phyloP scores from a whole-genome alignment of 2,329 filamentous ascomycete species.

The Hymenoscyphus fructigenus region DNA sequence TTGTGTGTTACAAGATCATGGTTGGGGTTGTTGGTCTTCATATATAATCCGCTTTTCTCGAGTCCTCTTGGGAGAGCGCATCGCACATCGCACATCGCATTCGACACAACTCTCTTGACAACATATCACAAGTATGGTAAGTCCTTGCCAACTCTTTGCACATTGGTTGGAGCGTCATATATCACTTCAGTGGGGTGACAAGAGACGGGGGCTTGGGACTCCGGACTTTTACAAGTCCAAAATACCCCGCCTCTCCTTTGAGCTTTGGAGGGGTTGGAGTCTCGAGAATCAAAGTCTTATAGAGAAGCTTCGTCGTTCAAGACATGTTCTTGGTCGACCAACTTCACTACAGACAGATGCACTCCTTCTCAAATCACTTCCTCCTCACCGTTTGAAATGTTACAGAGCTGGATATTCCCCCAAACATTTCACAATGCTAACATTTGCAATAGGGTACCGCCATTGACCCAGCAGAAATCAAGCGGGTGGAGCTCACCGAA shows the following conservation, averaged over 20 bases:
- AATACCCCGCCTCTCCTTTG: neutral
- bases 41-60: neutral
- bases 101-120: slow-evolving; percentile 10
- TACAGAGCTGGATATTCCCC: neutral
- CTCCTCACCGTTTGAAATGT: neutral
- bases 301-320: neutral
- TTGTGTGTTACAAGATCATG: slow-evolving; percentile 7
- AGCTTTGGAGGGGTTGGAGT: neutral
- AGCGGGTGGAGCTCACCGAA: slow-evolving; percentile 57
- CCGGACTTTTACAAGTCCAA: neutral
- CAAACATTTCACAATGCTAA: neutral
- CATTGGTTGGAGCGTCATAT: slow-evolving; percentile 1
- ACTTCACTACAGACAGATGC: neutral
- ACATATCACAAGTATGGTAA: slow-evolving; percentile 27
- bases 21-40: neutral
- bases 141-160: slow-evolving; percentile 10
- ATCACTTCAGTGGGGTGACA: neutral
- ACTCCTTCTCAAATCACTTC: neutral
- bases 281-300: neutral
- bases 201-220: neutral
- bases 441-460: slow-evolving; percentile 44
- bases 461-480: slow-evolving; percentile 46
- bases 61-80: neutral
- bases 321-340: neutral
- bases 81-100: neutral